Conservation (phyloP, 1,139 yeast species). For the Zygosaccharomyces sapae region DNA sequence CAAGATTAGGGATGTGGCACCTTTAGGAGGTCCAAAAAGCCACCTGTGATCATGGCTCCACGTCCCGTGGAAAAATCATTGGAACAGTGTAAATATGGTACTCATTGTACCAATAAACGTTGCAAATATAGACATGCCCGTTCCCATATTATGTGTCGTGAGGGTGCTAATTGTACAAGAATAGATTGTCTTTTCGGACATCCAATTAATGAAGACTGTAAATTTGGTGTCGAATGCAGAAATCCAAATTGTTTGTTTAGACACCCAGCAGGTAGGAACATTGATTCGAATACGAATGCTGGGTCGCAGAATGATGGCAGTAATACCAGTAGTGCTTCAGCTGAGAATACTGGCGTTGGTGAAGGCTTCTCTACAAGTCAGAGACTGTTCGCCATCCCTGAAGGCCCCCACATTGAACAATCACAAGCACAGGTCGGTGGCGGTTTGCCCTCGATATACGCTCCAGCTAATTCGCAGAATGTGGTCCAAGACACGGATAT, state of each 20-base stretch:
- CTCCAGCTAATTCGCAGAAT: conserved; percentile 13
- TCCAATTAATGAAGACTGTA: conserved; percentile 74
- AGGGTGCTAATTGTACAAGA: conserved; percentile 71
- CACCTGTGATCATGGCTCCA: conserved; percentile 25
- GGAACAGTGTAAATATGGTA: conserved; percentile 79
- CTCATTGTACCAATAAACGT: conserved; percentile 65
- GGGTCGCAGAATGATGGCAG: background rate
- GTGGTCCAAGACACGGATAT: conserved; percentile 32
- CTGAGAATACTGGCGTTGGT: conserved; percentile 5
- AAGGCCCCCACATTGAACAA: conserved; percentile 59
- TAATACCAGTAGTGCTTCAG: conserved; percentile 8
- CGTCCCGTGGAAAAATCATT: conserved; percentile 48
- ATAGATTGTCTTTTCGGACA: conserved; percentile 79
- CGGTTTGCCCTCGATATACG: conserved; percentile 19
- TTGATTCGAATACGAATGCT: conserved; percentile 22
- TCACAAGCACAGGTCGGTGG: conserved; percentile 47
- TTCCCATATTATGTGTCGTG: conserved; percentile 69
- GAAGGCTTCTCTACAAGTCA: conserved; percentile 36
- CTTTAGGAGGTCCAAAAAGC: conserved; percentile 26
- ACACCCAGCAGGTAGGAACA: conserved; percentile 71
- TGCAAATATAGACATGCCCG: conserved; percentile 86
- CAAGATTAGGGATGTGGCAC: conserved; percentile 37
- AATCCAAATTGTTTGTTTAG: conserved; percentile 65
- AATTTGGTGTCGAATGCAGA: conserved; percentile 70
- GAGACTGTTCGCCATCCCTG: conserved; percentile 74